These are phyloP conservation scores for Aureobasidium leucospermi DNA, from an alignment of 2,329 filamentous ascomycete genomes.

Conservation along the genomic window DNA sequence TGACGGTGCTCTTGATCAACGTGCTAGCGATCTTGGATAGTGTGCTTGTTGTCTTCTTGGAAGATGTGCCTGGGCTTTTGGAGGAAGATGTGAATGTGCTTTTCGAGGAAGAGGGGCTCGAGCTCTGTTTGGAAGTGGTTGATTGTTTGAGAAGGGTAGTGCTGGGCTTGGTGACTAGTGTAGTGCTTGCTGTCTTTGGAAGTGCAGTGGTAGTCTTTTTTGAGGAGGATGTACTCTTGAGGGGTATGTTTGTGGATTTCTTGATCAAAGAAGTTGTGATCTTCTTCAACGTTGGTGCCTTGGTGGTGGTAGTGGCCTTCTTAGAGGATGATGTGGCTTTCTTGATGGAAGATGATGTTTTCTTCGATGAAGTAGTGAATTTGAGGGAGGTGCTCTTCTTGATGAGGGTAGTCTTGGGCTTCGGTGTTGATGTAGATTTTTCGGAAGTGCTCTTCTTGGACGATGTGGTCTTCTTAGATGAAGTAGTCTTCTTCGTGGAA, in stretches of 20 bases:
- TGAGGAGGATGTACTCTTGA: background rate
- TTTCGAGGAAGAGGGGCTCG: background rate
- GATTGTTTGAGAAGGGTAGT: too few relatives aligned
- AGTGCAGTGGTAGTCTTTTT: too few relatives aligned
- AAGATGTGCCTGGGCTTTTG: background rate
- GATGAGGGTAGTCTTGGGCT: background rate
- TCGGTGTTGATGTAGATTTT: background rate
- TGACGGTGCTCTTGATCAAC: background rate
- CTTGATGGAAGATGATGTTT: background rate
- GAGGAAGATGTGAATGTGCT: background rate
- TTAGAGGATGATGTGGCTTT: background rate
- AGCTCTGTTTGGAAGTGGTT: too few relatives aligned
- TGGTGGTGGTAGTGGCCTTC: background rate
- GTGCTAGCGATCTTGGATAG: background rate
- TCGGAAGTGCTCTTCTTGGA: background rate
- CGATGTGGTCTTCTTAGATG: background rate
- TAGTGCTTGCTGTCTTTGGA: too few relatives aligned
- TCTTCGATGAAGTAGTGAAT: background rate
- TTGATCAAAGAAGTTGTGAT: background rate
- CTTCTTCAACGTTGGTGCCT: background rate
- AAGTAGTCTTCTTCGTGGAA: background rate
- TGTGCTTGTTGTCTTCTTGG: background rate
- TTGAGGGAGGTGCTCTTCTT: background rate
- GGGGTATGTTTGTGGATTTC: background rate
- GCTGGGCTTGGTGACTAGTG: too few relatives aligned